A percentile compares a stretch with the other conserved stretches of the same genome.
Conservation (phyloP, 163 green algal species). For the Chlamydomonas reinhardtii region DNA sequence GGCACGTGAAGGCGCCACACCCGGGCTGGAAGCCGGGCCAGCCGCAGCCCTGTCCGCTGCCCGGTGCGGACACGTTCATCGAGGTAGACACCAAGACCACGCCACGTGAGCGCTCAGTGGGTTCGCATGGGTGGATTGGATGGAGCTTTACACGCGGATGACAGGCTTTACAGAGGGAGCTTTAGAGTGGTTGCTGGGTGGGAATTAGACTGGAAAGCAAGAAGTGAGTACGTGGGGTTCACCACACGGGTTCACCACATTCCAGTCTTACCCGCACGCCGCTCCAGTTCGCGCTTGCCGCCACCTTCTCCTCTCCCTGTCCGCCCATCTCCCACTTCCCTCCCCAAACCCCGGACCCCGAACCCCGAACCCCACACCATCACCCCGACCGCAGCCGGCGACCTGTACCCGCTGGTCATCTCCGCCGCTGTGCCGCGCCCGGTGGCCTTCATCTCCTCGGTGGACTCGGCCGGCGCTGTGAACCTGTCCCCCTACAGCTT, state of each 20-base stretch:
- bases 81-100: conserved; percentile 40
- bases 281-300: too few species aligned
- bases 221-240: too few species aligned
- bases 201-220: too few species aligned
- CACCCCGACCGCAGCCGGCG: not conserved
- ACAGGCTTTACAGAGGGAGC: too few species aligned
- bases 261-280: too few species aligned
- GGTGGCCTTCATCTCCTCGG: conserved; percentile 86
- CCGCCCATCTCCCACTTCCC: too few species aligned
- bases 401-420: conserved; percentile 85
- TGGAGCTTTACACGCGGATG: too few species aligned
- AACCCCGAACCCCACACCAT: not conserved
- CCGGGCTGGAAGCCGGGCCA: conserved; percentile 70
- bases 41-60: conserved; percentile 54
- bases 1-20: conserved; percentile 59
- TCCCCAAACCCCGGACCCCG: conserved; percentile 73
- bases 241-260: too few species aligned
- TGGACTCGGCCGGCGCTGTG: conserved; percentile 57
- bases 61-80: not conserved
- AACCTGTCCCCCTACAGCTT: conserved; percentile 93
- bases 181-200: too few species aligned
- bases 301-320: too few species aligned
- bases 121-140: too few species aligned
- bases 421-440: conserved; percentile 82
- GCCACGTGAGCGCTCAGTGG: not conserved